Evolutionary conservation across 192 early-diverging fungal species (phyloP).

Genomic region (Paraglomus occultum): DNA sequence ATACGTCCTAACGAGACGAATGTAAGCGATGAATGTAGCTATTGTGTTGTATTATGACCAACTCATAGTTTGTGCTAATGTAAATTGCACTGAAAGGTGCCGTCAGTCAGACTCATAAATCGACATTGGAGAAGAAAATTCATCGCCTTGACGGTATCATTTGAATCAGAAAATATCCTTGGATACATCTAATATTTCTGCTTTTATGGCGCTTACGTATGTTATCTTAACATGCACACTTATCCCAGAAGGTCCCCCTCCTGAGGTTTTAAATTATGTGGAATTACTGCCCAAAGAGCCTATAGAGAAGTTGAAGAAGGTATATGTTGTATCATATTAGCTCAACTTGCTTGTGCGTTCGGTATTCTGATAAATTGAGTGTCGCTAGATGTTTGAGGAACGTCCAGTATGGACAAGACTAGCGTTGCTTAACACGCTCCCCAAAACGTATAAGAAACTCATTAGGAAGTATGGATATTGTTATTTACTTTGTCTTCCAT

Average conservation of each 20-base stretch:
- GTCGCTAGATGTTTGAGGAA: slow-evolving; percentile 39
- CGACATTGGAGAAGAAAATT: slow-evolving; percentile 20
- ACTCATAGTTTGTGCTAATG: too few species aligned
- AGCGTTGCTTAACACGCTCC: slow-evolving; percentile 32
- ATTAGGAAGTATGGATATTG: slow-evolving; percentile 19
- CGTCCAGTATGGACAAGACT: slow-evolving; percentile 47
- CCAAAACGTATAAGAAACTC: slow-evolving; percentile 28
- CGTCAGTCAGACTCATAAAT: slow-evolving; percentile 33
- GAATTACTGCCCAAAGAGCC: slow-evolving; percentile 24
- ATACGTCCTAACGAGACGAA: slow-evolving; percentile 11
- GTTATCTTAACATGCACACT: slow-evolving; percentile 3
- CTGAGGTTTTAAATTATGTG: slow-evolving; percentile 23
- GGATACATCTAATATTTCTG: not conserved
- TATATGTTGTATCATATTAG: not conserved
- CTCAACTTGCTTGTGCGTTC: too few species aligned
- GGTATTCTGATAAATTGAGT: not conserved
- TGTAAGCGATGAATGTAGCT: too few species aligned
- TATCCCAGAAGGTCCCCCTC: slow-evolving; percentile 34
- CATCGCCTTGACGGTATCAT: slow-evolving; percentile 25
- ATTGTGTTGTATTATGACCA: too few species aligned
- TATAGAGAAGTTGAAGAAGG: slow-evolving; percentile 25
- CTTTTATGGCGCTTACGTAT: not conserved
- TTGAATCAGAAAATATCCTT: slow-evolving; percentile 34
- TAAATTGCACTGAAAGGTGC: not conserved
- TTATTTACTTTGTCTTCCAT: not conserved